Evolutionary conservation across 108 stramenopile genomes (phyloP), one percentile per base, ranked within the genome.

Genomic region (Aurantiochytrium sp.): DNA sequence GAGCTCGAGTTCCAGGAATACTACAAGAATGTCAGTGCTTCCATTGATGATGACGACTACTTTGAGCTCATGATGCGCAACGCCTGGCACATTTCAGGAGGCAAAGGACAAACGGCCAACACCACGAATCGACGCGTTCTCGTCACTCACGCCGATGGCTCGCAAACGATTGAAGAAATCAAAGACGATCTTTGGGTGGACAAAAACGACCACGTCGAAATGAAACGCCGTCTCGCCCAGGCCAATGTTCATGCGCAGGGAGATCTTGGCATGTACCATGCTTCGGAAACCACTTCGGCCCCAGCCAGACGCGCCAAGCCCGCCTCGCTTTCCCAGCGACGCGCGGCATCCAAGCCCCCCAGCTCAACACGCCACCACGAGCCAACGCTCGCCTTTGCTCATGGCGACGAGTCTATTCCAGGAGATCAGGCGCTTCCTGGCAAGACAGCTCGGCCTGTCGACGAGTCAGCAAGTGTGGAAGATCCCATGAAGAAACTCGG

Each of bases 31-130:
- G 59, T 95, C 19, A 90, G 90, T 23, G 91, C 93, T 16, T 88
- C 87, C 71, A 93, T 95, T 45, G 92, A 94, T 19, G 55, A 87
- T 35, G 95, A 95, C 72, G 94, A 94, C 55, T 93, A 95, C 88
- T 95, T 94, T 60, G 93, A 93, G 92, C 94, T 94, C 42, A 95
- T 95, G 94, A 94, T 95, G 83, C 89, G 94, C 59, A 94, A 93
- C 59, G 89, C 91, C 4, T 93, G 92, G 92, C 90, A 92, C 64
- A 71, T 90, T 58, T 35, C 58, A 25, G 88, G 60, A 21, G 88
- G 88, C 14, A 25, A 88, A 60, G 88, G 88, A 8, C 73, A 83
- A 44, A 45, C 8, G 8, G 90, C 87, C 16, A 93, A 92, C 87
- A 90, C 92, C 47, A 89, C 88, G 0, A 58, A 73, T 51, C 91